phyloP scores from a whole-genome alignment of 2,329 filamentous ascomycete species.

The Allantophomopsis cytisporea region DNA sequence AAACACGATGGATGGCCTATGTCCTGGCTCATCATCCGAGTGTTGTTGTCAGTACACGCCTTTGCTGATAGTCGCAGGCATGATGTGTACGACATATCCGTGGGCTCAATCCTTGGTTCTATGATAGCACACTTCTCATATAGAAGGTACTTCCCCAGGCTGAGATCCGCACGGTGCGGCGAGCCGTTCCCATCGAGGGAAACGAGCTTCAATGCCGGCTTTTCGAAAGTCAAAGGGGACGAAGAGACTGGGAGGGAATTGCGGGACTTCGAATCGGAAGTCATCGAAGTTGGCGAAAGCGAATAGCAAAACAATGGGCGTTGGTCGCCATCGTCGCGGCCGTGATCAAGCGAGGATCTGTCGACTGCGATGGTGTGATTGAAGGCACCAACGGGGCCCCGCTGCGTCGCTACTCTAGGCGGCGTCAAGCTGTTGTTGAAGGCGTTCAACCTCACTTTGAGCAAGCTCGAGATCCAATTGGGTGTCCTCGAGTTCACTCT shows the following conservation, averaged over 20 bases:
- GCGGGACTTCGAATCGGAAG: background rate
- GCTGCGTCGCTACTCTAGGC: no score
- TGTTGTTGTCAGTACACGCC: background rate
- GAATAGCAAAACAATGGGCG: no score
- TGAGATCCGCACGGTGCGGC: constrained; percentile 37
- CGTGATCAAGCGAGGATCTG: no score
- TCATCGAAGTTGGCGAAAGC: background rate
- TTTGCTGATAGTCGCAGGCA: constrained; percentile 23
- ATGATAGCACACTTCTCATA: constrained; percentile 52
- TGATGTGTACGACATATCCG: constrained; percentile 55
- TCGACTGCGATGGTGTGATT: no score
- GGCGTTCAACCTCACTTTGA: no score
- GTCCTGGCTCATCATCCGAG: constrained; percentile 15
- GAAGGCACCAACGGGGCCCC: no score
- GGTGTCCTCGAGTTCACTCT: no score
- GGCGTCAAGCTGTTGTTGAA: no score
- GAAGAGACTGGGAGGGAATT: constrained; percentile 1
- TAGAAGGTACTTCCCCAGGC: constrained; percentile 44
- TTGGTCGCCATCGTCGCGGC: no score
- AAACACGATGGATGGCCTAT: constrained; percentile 4
- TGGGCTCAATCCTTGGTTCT: constrained; percentile 46
- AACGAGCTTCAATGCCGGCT: constrained; percentile 1
- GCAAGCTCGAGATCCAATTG: no score
- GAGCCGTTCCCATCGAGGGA: constrained; percentile 36
- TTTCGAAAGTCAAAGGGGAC: constrained; percentile 5